Evolutionary conservation across 441 rosid species (phyloP), one percentile per base, ranked within the genome.

Genomic region (Metrosideros polymorpha): DNA sequence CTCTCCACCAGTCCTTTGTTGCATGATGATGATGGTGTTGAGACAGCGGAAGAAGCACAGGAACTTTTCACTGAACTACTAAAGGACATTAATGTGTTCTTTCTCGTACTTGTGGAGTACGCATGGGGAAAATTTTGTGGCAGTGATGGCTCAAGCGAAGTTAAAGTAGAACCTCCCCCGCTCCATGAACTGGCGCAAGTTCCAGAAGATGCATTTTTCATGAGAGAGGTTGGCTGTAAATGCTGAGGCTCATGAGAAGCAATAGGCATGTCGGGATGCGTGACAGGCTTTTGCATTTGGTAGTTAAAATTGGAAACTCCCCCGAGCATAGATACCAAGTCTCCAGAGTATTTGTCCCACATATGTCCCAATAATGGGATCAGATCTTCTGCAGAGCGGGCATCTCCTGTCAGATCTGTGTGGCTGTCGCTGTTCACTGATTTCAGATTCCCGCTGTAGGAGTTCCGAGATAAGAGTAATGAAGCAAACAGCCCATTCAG

Each of bases 401-500:
- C 90, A 56, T 88, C 86, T 75, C 91, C 91, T 83, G 85, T 82
- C 85, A 92, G 93, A 86, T 94, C 95, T 85, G 83, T 86, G 49
- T 87, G 89, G 91, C 86, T 87, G 84, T 90, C 90, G 56, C 92
- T 90, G 86, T 57, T 90, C 84, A 87, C 71, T 22, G 90, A 86
- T 51, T 89, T 88, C 77, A 91, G 91, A 90, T 89, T 91, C 84
- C 86, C 89, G 19, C 84, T 83, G 86, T 88, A 93, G 85, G 82
- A 85, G 83, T 84, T 89, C 54, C 84, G 89, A 30, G 86, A 82
- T 3, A 90, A 85, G 32, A 85, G 55, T 43, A 94, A 63, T 84
- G 96, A 95, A 87, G 92, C 93, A 89, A 94, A 94, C 90, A 91
- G 86, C 51, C 90, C 90, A 87, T 92, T 91, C 5, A 94, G 90